Evolutionary conservation across 2,329 filamentous ascomycete genomes (phyloP), one percentile per base, ranked within the genome.

Genomic region (Botrytis cinerea): DNA sequence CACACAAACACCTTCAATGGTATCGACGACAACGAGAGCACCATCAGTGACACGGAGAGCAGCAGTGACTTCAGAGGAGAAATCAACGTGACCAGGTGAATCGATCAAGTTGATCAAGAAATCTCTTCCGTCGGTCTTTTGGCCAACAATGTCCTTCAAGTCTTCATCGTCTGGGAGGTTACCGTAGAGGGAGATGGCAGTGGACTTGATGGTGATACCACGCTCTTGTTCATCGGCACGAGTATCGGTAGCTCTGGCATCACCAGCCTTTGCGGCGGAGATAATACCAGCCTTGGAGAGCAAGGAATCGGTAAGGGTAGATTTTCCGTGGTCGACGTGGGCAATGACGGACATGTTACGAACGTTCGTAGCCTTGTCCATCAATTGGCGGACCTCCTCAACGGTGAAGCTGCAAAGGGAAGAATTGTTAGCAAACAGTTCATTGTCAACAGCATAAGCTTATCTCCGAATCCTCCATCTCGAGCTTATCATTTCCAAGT

Each of bases 61-160:
- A 84, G 96, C 96, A 83, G 96, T 99, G 84, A 99, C 96, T 85
- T 99, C 96, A 79, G 96, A 99, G 60, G 96, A 99, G 92, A 99
- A 99, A 88, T 99, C 96, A 88, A 99, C 96, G 95, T 99, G 96
- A 90, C 96, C 96, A 77, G 96, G 96, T 75, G 96, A 99, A 87
- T 99, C 96, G 85, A 99, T 99, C 87, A 99, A 90, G 92, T 99
- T 99, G 92, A 99, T 97, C 89, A 99, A 89, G 92, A 99, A 99
- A 85, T 97, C 94, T 85, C 92, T 92, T 85, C 96, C 96, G 77
- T 94, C 89, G 80, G 93, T 93, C 87, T 93, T 92, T 86, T 94
- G 90, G 84, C 91, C 90, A 79, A 92, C 92, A 80, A 98, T 94
- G 83, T 99, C 96, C 91, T 97, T 97, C 79, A 98, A 83, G 83